Percentiles rank a stretch among this genome's conserved stretches.
Conservation (phyloP, 2,329 filamentous ascomycete genomes). For the Conoideocrella luteorostrata region DNA sequence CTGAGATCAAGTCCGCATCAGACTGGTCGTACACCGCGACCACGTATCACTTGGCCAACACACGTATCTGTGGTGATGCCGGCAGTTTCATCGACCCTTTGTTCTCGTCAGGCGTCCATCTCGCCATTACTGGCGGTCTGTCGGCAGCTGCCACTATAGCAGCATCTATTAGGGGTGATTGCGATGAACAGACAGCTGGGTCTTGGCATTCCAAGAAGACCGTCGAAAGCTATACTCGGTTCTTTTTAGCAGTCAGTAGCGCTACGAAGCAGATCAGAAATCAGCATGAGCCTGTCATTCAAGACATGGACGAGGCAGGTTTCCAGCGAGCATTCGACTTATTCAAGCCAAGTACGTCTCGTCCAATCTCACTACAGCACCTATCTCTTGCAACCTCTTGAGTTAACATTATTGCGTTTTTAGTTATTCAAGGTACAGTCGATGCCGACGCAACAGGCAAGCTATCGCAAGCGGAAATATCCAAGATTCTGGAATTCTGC, state of each 20-base stretch:
- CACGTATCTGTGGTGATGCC: slow-evolving; percentile 39
- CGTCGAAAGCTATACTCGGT: slow-evolving; percentile 39
- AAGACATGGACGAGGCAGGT: slow-evolving; percentile 33
- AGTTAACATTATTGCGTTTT: neutral
- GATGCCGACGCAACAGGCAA: slow-evolving; percentile 20
- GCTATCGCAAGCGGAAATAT: slow-evolving; percentile 23
- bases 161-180: slow-evolving; percentile 31
- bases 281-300: slow-evolving; percentile 31
- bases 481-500: slow-evolving; percentile 27
- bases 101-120: slow-evolving; percentile 42
- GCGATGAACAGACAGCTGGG: slow-evolving; percentile 28
- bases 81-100: slow-evolving; percentile 43
- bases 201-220: slow-evolving; percentile 38
- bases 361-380: too few relatives aligned
- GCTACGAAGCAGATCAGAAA: slow-evolving; percentile 31
- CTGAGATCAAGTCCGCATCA: slow-evolving; percentile 33
- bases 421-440: slow-evolving; percentile 32
- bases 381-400: neutral
- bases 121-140: slow-evolving; percentile 35
- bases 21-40: slow-evolving; percentile 43
- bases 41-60: slow-evolving; percentile 31
- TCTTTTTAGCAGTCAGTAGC: slow-evolving; percentile 26
- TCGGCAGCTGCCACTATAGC: slow-evolving; percentile 39
- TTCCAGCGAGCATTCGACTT: slow-evolving; percentile 37
- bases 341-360: slow-evolving; percentile 31